phyloP scores from a whole-genome alignment of 345 rosid genomes.

The Acer campestre region DNA sequence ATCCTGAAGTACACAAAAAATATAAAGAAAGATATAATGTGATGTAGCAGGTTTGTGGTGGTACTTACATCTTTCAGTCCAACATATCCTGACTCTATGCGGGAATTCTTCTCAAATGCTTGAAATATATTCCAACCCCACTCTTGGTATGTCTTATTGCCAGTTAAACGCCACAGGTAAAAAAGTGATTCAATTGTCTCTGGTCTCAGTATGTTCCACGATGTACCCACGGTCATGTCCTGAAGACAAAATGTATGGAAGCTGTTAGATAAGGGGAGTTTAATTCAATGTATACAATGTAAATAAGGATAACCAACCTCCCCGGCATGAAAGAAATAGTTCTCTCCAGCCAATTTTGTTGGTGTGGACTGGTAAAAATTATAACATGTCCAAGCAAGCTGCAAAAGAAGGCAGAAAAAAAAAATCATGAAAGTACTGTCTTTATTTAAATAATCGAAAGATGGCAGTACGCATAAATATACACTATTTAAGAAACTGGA shows the following conservation, averaged over 20 bases:
- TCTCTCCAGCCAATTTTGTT: conserved; percentile 95
- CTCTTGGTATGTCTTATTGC: conserved; percentile 89
- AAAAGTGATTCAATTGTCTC: conserved; percentile 96
- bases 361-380: conserved; percentile 94
- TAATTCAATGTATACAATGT: neutral
- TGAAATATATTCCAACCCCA: conserved; percentile 99
- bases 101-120: conserved; percentile 93
- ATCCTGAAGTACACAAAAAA: neutral
- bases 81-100: conserved; percentile 82
- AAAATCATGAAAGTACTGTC: conserved; percentile 6
- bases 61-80: conserved; percentile 92
- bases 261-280: neutral
- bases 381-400: conserved; percentile 99
- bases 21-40: neutral
- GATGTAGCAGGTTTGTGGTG: conserved; percentile 1
- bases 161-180: conserved; percentile 94
- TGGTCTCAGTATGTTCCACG: conserved; percentile 95
- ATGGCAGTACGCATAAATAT: neutral
- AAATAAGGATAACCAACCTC: conserved; percentile 40
- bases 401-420: conserved; percentile 20
- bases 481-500: neutral
- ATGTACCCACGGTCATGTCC: conserved; percentile 99
- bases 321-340: conserved; percentile 81
- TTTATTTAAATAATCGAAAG: neutral
- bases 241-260: conserved; percentile 25